Evolutionary conservation across 2,329 filamentous ascomycete species (phyloP).

Genomic region (Keithomyces neogunnii): DNA sequence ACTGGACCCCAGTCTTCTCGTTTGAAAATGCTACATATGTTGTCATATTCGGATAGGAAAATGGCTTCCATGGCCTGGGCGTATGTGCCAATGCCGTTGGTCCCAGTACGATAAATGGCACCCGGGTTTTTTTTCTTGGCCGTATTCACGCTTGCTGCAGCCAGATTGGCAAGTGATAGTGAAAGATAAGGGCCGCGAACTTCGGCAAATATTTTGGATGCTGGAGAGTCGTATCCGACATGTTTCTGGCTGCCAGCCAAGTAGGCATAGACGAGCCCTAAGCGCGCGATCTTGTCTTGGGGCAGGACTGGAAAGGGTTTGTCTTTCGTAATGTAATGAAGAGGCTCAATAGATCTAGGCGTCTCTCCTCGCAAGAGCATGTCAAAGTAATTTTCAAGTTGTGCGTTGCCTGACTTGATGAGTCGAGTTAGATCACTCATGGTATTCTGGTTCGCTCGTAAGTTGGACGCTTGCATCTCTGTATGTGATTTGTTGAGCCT

Average conservation of each 20-base stretch:
- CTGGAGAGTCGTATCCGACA: constrained; percentile 53
- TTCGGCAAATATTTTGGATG: constrained; percentile 78
- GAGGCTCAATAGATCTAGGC: constrained; percentile 71
- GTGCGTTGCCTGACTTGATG: constrained; percentile 68
- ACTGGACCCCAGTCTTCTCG: constrained; percentile 77
- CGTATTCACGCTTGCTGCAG: constrained; percentile 77
- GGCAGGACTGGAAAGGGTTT: constrained; percentile 73
- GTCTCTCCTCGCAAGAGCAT: constrained; percentile 68
- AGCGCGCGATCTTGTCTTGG: constrained; percentile 63
- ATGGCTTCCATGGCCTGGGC: constrained; percentile 80
- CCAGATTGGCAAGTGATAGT: constrained; percentile 73
- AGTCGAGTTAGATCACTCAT: constrained; percentile 71
- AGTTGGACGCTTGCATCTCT: constrained; percentile 82
- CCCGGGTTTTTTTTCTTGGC: constrained; percentile 73
- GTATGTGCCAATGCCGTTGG: constrained; percentile 87
- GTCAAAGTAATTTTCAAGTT: constrained; percentile 78
- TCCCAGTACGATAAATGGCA: constrained; percentile 78
- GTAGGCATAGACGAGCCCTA: constrained; percentile 72
- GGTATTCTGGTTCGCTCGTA: constrained; percentile 85
- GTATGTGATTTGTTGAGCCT: constrained; percentile 76
- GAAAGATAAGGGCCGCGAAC: constrained; percentile 82
- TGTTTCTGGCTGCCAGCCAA: constrained; percentile 54
- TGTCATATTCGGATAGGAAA: constrained; percentile 83
- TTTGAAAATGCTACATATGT: constrained; percentile 77
- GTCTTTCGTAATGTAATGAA: constrained; percentile 89